phyloP scores from a whole-genome alignment of 768 basidiomycete species.

The Macrolepiota dolichaula region DNA sequence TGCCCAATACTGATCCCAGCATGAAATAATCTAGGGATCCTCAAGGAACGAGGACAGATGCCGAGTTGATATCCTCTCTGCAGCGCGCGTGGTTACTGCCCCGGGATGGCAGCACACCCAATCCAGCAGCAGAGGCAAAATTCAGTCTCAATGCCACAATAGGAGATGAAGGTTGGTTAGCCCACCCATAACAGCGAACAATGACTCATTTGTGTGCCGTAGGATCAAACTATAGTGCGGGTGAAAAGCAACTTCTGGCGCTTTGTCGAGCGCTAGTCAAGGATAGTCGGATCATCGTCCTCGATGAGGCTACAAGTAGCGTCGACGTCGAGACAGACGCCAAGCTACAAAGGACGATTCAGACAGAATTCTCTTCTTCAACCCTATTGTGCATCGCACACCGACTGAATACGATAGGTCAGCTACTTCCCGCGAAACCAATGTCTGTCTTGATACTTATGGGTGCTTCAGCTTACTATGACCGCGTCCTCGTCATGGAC shows the following conservation, averaged over 20 bases:
- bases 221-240: slow-evolving; percentile 57
- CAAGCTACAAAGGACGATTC: slow-evolving; percentile 61
- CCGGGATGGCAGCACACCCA: slow-evolving; percentile 33
- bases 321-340: slow-evolving; percentile 65
- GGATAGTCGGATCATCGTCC: slow-evolving; percentile 52
- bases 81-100: slow-evolving; percentile 61
- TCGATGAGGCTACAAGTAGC: slow-evolving; percentile 64
- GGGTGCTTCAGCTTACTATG: slow-evolving; percentile 49
- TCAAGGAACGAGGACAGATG: slow-evolving; percentile 48
- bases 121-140: slow-evolving; percentile 55
- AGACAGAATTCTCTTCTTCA: slow-evolving; percentile 52
- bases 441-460: not conserved
- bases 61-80: slow-evolving; percentile 58
- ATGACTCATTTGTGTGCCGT: not conserved
- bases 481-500: slow-evolving; percentile 73
- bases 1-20: not conserved
- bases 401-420: slow-evolving; percentile 49
- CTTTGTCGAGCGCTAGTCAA: slow-evolving; percentile 59
- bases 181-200: not conserved
- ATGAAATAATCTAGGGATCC: slow-evolving; percentile 10
- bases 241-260: slow-evolving; percentile 54
- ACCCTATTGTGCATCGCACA: slow-evolving; percentile 52
- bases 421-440: slow-evolving; percentile 7
- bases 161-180: slow-evolving; percentile 33
- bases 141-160: slow-evolving; percentile 62